Percentiles rank a stretch among this genome's conserved stretches.
Conservation (phyloP, 345 rosid species). For the Bretschneidera sinensis region DNA sequence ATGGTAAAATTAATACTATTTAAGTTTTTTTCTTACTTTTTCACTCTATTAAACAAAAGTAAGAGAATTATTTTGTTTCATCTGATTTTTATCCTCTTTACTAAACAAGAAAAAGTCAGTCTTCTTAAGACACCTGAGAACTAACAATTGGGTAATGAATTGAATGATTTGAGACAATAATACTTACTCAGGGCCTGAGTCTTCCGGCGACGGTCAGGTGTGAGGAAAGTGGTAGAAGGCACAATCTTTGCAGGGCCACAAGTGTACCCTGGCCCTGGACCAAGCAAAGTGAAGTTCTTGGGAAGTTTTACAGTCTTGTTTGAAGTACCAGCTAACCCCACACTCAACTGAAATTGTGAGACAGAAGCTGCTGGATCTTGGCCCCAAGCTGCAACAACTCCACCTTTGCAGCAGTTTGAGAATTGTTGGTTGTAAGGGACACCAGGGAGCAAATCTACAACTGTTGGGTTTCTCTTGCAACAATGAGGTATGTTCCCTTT, state of each 20-base stretch:
- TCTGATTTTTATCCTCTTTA: too few relatives aligned
- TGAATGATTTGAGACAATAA: background rate
- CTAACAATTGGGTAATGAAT: background rate
- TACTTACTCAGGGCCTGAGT: conserved; percentile 80
- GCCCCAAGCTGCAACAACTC: conserved; percentile 71
- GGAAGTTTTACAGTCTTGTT: conserved; percentile 85
- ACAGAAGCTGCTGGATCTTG: conserved; percentile 70
- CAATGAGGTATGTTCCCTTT: conserved; percentile 78
- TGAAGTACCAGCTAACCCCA: conserved; percentile 69
- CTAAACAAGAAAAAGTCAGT: too few relatives aligned
- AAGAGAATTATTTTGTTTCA: too few relatives aligned
- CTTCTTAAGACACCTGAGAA: too few relatives aligned
- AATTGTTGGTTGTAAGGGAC: conserved; percentile 79
- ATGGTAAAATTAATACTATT: conserved; percentile 4
- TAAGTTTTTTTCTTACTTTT: conserved; percentile 2
- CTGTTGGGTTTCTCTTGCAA: conserved; percentile 68
- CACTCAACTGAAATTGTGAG: conserved; percentile 72
- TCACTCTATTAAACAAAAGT: background rate
- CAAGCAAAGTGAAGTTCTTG: conserved; percentile 76
- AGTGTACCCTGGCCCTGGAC: conserved; percentile 86
- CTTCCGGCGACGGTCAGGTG: conserved; percentile 55
- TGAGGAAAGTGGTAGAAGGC: conserved; percentile 56
- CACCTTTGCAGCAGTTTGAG: conserved; percentile 88
- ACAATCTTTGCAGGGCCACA: conserved; percentile 80
- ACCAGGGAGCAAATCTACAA: conserved; percentile 74